Conservation (phyloP, 352 stramenopile genomes). For the Globisporangium nagaii region DNA sequence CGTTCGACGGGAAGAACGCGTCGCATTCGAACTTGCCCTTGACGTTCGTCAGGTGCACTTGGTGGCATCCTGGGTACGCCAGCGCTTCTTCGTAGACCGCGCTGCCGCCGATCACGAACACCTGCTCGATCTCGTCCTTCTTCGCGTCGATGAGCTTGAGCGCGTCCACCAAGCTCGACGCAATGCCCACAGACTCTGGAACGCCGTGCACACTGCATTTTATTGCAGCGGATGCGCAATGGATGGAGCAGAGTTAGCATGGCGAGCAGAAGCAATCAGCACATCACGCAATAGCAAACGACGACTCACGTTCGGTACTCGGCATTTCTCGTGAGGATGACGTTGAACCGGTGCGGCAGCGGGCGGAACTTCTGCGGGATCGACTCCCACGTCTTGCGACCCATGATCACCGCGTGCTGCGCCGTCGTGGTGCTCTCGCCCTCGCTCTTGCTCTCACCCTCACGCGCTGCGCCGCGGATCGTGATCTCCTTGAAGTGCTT, state of each 20-base stretch:
- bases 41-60: conserved; percentile 90
- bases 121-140: conserved; percentile 76
- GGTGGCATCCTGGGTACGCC: conserved; percentile 65
- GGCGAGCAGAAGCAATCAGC: no score
- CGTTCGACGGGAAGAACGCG: conserved; percentile 87
- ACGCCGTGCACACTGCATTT: conserved; percentile 20
- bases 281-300: background rate
- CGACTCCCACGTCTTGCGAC: conserved; percentile 99
- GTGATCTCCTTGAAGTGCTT: conserved; percentile 96
- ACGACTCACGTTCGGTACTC: conserved; percentile 23
- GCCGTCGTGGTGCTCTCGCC: conserved; percentile 5
- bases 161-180: conserved; percentile 87
- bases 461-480: conserved; percentile 17
- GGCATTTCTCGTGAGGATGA: conserved; percentile 91
- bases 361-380: conserved; percentile 96
- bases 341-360: conserved; percentile 93
- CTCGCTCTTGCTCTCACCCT: background rate
- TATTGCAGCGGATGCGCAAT: background rate
- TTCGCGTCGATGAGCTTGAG: conserved; percentile 74
- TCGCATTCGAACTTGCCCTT: conserved; percentile 88
- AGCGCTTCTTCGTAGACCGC: conserved; percentile 95
- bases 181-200: conserved; percentile 82
- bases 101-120: conserved; percentile 97
- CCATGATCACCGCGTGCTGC: conserved; percentile 99
- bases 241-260: no score